Conservation (phyloP, 768 basidiomycete species). For the Hygrophorus pudorinus region DNA sequence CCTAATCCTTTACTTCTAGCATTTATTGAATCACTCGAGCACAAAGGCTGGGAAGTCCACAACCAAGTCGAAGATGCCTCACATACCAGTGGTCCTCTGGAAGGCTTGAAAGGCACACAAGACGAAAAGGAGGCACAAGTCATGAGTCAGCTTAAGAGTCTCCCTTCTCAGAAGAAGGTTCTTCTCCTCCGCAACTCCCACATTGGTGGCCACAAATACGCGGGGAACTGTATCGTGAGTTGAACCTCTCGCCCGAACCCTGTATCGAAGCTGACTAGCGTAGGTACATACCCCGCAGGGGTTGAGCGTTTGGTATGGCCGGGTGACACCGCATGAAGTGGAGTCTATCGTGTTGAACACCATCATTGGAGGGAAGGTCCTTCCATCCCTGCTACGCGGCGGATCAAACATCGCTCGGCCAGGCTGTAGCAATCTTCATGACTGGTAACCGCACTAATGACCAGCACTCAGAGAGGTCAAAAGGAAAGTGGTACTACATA, state of each 20-base stretch:
- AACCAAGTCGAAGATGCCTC: slow-evolving; percentile 58
- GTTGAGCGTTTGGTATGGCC: slow-evolving; percentile 86
- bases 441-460: slow-evolving; percentile 44
- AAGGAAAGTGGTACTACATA: neutral
- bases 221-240: slow-evolving; percentile 84
- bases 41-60: slow-evolving; percentile 65
- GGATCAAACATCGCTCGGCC: slow-evolving; percentile 71
- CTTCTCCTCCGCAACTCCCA: slow-evolving; percentile 86
- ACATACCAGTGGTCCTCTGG: slow-evolving; percentile 40
- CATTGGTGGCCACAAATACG: slow-evolving; percentile 88
- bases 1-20: slow-evolving; percentile 27
- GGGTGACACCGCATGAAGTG: slow-evolving; percentile 85
- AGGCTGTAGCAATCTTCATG: slow-evolving; percentile 56
- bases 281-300: slow-evolving; percentile 86
- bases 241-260: slow-evolving; percentile 3
- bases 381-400: slow-evolving; percentile 79
- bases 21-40: slow-evolving; percentile 52
- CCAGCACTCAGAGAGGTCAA: neutral
- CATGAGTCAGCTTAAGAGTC: slow-evolving; percentile 39
- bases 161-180: slow-evolving; percentile 51
- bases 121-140: slow-evolving; percentile 50
- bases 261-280: neutral
- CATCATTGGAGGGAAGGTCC: slow-evolving; percentile 71
- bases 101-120: slow-evolving; percentile 41
- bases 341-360: slow-evolving; percentile 82